Evolutionary conservation across 177 flowering plant species (phyloP).

Genomic region (Vitis hybrid): DNA sequence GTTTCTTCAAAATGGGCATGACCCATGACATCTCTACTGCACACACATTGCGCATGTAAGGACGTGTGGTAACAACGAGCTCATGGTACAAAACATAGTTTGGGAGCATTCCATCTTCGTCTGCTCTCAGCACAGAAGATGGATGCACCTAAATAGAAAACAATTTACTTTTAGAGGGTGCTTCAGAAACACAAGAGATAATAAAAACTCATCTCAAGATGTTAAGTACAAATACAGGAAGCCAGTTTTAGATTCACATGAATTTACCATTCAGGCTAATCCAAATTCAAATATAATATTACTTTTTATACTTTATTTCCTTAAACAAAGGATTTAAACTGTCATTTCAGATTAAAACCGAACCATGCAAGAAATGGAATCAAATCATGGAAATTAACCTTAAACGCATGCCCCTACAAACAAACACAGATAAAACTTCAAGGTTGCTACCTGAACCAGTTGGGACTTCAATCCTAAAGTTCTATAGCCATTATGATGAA

Average conservation of each 20-base stretch:
- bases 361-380: background rate
- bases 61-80: conserved; percentile 57
- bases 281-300: too few relatives aligned
- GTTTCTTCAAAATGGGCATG: conserved; percentile 48
- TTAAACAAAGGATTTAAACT: background rate
- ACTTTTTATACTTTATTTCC: background rate
- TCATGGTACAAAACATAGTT: conserved; percentile 63
- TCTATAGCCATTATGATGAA: conserved; percentile 87
- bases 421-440: background rate
- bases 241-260: background rate
- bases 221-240: background rate
- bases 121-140: conserved; percentile 65
- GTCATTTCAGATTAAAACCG: background rate
- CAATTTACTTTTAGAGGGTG: background rate
- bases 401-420: background rate
- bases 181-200: conserved; percentile 1
- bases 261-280: background rate
- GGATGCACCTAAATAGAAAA: conserved; percentile 76
- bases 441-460: conserved; percentile 68
- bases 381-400: background rate
- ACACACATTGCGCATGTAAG: conserved; percentile 73
- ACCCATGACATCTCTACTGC: conserved; percentile 67
- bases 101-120: conserved; percentile 73
- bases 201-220: background rate
- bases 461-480: conserved; percentile 80